Conservation (phyloP, 306 rosid species). For the Vicia villosa region DNA sequence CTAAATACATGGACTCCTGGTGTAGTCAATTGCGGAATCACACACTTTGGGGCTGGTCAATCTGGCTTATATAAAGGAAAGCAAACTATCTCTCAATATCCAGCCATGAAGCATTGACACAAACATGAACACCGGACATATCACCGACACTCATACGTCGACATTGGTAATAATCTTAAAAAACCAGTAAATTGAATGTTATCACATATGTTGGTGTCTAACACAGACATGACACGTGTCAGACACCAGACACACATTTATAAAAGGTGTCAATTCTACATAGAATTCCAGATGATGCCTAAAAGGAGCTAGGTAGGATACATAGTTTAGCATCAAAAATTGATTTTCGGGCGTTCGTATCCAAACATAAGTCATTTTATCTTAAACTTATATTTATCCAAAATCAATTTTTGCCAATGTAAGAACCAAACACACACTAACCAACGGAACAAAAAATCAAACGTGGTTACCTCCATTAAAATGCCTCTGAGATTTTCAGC, state of each 20-base stretch:
- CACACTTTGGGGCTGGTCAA: not conserved
- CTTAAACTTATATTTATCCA: not conserved
- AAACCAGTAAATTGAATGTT: too few species aligned
- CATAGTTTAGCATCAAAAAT: not conserved
- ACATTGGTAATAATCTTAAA: too few species aligned
- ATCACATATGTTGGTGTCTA: too few species aligned
- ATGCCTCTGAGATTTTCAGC: constrained; percentile 85
- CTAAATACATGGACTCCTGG: constrained; percentile 12
- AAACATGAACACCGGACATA: too few species aligned
- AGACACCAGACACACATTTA: too few species aligned
- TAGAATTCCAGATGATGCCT: too few species aligned
- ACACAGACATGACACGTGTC: too few species aligned
- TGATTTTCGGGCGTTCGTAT: not conserved
- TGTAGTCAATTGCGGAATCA: not conserved
- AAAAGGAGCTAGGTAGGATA: not conserved
- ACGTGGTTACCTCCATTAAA: constrained; percentile 70
- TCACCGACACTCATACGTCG: too few species aligned
- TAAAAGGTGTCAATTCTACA: too few species aligned
- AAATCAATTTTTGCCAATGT: not conserved
- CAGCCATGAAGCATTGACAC: too few species aligned
- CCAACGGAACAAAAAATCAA: constrained; percentile 12
- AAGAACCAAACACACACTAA: not conserved
- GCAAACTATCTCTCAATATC: constrained; percentile 7
- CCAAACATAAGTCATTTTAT: not conserved
- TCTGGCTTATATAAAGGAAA: constrained; percentile 15